Conservation (phyloP, 441 rosid genomes). For the Bocquillonia castaneifolia region DNA sequence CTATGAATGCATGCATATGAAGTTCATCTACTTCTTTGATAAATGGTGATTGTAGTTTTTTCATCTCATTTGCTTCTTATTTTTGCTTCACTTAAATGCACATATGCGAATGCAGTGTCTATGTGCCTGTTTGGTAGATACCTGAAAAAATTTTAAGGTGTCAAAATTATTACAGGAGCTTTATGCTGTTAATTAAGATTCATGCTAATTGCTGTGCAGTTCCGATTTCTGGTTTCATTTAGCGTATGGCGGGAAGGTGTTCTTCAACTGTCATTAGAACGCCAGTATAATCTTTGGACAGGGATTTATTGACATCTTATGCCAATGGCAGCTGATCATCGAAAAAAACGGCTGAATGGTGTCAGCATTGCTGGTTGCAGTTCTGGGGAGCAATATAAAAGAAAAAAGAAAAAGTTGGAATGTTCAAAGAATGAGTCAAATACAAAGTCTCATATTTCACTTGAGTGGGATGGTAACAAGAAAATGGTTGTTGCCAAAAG, state of each 20-base stretch:
- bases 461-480: slow-evolving; percentile 67
- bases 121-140: background rate
- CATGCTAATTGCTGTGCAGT: slow-evolving; percentile 3
- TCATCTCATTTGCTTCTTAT: background rate
- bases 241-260: slow-evolving; percentile 29
- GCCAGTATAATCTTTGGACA: slow-evolving; percentile 19
- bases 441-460: slow-evolving; percentile 62
- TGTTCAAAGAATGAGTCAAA: slow-evolving; percentile 41
- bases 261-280: slow-evolving; percentile 15
- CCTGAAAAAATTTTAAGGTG: background rate
- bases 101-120: too few relatives aligned
- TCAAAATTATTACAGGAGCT: background rate
- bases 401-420: slow-evolving; percentile 57
- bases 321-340: slow-evolving; percentile 84
- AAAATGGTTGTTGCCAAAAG: slow-evolving; percentile 69
- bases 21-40: background rate
- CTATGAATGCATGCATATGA: background rate
- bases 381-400: slow-evolving; percentile 52
- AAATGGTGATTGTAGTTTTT: background rate
- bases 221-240: slow-evolving; percentile 24
- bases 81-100: background rate
- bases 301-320: slow-evolving; percentile 30
- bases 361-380: slow-evolving; percentile 49
- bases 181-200: background rate
- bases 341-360: slow-evolving; percentile 68